phyloP scores from a whole-genome alignment of 345 rosid species.

The Clausena lansium region DNA sequence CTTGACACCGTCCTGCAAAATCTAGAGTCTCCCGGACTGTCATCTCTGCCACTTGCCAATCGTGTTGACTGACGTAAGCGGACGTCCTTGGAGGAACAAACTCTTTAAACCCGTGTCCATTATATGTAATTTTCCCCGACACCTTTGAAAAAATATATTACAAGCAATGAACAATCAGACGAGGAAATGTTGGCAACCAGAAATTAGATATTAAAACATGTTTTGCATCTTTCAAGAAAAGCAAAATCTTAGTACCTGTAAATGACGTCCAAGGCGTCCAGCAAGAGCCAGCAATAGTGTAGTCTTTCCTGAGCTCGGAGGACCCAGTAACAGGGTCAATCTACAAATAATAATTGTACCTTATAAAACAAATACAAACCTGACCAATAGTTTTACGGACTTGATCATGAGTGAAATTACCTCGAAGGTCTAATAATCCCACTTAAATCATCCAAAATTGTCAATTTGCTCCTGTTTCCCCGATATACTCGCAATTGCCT shows the following conservation, averaged over 20 bases:
- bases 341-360: constrained; percentile 33
- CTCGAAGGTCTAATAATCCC: constrained; percentile 94
- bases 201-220: neutral
- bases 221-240: neutral
- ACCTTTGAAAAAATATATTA: constrained; percentile 38
- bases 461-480: constrained; percentile 71
- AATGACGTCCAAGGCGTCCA: constrained; percentile 68
- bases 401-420: constrained; percentile 29
- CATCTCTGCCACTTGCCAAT: constrained; percentile 95
- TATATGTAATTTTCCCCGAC: constrained; percentile 78
- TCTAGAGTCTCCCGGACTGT: constrained; percentile 86
- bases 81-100: constrained; percentile 89
- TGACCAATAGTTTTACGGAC: neutral
- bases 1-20: constrained; percentile 93
- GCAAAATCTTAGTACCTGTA: constrained; percentile 54
- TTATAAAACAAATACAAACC: constrained; percentile 1
- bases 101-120: constrained; percentile 76
- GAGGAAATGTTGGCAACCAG: neutral
- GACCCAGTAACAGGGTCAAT: constrained; percentile 88
- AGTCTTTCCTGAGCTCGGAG: constrained; percentile 99
- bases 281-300: constrained; percentile 89
- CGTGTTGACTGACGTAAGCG: constrained; percentile 94
- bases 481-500: constrained; percentile 55
- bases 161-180: neutral
- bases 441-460: constrained; percentile 69